phyloP scores from a whole-genome alignment of 1,284 basidiomycete genomes.

The Boletus smithii region DNA sequence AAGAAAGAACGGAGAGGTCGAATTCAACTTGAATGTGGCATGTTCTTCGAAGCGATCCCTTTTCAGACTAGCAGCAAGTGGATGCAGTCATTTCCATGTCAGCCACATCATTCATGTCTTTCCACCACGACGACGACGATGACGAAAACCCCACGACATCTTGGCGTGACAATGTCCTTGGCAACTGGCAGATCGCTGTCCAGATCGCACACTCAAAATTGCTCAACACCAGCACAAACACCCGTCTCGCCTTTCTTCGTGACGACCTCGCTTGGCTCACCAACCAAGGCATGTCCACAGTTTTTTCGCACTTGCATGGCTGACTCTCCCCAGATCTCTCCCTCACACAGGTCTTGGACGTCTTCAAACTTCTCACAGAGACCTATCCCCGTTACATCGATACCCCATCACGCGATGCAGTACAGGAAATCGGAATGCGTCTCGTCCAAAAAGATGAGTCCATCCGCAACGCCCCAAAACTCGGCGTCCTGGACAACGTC shows the following conservation, averaged over 20 bases:
- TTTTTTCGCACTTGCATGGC: not conserved
- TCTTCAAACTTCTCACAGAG: constrained; percentile 69
- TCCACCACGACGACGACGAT: constrained; percentile 10
- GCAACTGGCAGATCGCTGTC: constrained; percentile 56
- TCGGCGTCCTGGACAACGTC: constrained; percentile 65
- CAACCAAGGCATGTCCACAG: constrained; percentile 49
- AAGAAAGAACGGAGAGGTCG: too few species aligned
- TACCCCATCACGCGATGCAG: constrained; percentile 62
- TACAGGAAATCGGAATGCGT: constrained; percentile 61
- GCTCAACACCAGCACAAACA: constrained; percentile 51
- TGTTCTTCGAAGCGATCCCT: not conserved
- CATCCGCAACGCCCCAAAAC: constrained; percentile 37
- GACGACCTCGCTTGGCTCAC: constrained; percentile 59
- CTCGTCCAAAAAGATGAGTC: constrained; percentile 58
- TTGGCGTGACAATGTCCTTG: constrained; percentile 45
- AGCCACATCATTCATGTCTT: not conserved
- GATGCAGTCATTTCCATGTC: too few species aligned
- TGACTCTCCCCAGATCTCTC: constrained; percentile 50
- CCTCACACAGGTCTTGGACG: constrained; percentile 61
- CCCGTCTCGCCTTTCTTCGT: constrained; percentile 55
- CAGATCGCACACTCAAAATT: constrained; percentile 50
- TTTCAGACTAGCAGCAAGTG: too few species aligned
- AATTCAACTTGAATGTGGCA: too few species aligned
- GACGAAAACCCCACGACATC: not conserved
- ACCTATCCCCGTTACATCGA: constrained; percentile 80